Evolutionary conservation across 139 green algal species (phyloP).

Genomic region (Picochlorum sp.): DNA sequence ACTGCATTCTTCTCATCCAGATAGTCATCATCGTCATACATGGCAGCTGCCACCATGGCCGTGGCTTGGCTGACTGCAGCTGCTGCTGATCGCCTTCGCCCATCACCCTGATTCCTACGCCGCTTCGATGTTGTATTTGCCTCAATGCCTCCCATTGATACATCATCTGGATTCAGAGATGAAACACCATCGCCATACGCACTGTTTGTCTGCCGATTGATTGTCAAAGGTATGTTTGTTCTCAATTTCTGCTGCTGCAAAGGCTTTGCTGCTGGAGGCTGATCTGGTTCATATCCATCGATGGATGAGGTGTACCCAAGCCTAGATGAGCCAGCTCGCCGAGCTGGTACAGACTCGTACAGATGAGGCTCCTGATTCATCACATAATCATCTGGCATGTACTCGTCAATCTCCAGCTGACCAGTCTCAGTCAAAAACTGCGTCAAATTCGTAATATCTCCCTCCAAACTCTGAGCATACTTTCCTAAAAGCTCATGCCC

Average conservation of each 20-base stretch:
- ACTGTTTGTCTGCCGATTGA: not conserved
- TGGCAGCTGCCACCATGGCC: slow-evolving; percentile 15
- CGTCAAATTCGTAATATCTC: slow-evolving; percentile 44
- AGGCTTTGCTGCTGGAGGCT: not conserved
- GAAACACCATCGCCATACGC: not conserved
- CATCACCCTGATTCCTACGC: not conserved
- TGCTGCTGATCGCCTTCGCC: slow-evolving; percentile 11
- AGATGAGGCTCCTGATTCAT: not conserved
- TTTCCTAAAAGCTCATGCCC: slow-evolving; percentile 58
- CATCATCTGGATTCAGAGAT: not conserved
- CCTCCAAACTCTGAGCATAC: slow-evolving; percentile 49
- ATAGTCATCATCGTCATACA: slow-evolving; percentile 22
- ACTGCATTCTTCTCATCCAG: not conserved
- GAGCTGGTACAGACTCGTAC: not conserved
- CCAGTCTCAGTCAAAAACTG: not conserved
- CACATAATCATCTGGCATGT: slow-evolving; percentile 3
- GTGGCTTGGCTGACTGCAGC: slow-evolving; percentile 22
- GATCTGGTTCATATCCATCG: not conserved
- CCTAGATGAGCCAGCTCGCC: not conserved
- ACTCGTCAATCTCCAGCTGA: slow-evolving; percentile 1
- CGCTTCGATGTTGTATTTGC: not conserved
- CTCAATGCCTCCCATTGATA: not conserved
- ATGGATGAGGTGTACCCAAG: not conserved
- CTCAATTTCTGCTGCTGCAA: slow-evolving; percentile 2
- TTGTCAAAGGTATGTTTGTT: slow-evolving; percentile 16